phyloP scores from a whole-genome alignment of 257 asterid species.

The Solanum chiquidenum region DNA sequence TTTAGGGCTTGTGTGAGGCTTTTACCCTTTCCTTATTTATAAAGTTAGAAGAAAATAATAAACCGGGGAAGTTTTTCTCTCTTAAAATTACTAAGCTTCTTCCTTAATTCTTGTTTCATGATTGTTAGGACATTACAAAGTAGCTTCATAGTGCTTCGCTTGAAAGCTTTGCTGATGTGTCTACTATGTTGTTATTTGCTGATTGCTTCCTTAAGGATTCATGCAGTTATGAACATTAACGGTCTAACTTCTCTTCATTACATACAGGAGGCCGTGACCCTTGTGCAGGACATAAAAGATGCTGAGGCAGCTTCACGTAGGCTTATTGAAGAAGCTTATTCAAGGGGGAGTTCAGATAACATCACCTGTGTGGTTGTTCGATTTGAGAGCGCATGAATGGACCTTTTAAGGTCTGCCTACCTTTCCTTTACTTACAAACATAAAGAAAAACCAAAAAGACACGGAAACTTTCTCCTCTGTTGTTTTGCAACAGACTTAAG shows the following conservation, averaged over 20 bases:
- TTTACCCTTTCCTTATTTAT: background rate
- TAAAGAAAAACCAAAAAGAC: background rate
- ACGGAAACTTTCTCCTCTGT: background rate
- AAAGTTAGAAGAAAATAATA: background rate
- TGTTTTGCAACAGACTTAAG: background rate
- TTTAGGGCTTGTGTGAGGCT: background rate
- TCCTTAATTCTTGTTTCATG: background rate
- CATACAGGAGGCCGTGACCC: conserved; percentile 58
- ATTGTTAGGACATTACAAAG: background rate
- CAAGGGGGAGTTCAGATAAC: conserved; percentile 64
- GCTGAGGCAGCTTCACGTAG: conserved; percentile 62
- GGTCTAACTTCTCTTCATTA: background rate
- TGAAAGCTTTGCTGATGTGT: background rate
- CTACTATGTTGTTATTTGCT: background rate
- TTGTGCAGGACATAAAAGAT: conserved; percentile 49
- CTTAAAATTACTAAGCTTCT: background rate
- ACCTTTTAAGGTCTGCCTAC: background rate
- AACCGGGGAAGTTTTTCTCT: background rate
- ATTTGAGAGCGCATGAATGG: conserved; percentile 28
- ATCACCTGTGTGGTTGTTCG: conserved; percentile 71
- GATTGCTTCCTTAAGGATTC: background rate
- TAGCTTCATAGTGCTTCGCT: background rate
- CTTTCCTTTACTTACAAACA: background rate
- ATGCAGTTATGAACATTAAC: background rate
- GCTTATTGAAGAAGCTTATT: conserved; percentile 54